A percentile compares a stretch with the other conserved stretches of the same genome.
phyloP scores from a whole-genome alignment of 305 asterid genomes.

The Fraxinus greggii region DNA sequence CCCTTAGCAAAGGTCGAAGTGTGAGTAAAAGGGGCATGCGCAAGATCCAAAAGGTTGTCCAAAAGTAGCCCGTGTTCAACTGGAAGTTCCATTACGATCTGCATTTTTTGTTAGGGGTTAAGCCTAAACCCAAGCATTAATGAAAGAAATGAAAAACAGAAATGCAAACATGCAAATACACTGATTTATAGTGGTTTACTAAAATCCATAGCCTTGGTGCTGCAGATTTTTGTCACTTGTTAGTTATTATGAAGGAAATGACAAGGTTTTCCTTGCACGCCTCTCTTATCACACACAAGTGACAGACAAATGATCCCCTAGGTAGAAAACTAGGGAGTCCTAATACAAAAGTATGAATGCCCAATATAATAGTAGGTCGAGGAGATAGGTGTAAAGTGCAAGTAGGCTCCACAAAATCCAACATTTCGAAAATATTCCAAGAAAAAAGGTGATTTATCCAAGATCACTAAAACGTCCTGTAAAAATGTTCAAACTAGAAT shows the following conservation, averaged over 20 bases:
- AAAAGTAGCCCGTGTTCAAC: conserved; percentile 84
- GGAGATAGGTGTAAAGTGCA: not conserved
- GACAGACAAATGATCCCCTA: not conserved
- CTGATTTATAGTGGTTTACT: not conserved
- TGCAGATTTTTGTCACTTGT: not conserved
- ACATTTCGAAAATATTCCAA: not conserved
- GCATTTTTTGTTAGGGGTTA: conserved; percentile 21
- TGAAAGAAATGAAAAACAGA: not conserved
- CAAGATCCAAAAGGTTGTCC: conserved; percentile 91
- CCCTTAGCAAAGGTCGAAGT: conserved; percentile 92
- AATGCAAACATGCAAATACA: not conserved
- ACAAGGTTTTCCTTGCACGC: not conserved
- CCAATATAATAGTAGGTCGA: not conserved
- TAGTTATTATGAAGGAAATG: not conserved
- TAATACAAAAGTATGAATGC: not conserved
- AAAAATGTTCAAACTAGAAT: not conserved
- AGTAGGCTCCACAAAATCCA: not conserved
- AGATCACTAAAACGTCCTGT: not conserved
- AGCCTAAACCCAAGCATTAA: conserved; percentile 1
- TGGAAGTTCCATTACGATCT: conserved; percentile 89
- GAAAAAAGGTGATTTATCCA: not conserved
- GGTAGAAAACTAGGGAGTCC: not conserved
- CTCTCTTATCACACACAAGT: not conserved
- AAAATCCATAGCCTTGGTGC: not conserved
- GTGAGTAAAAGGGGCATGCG: conserved; percentile 89